Percentiles rank a stretch among this genome's conserved stretches.
These are phyloP conservation scores for Phanerochaete sordida DNA, from an alignment of 768 basidiomycete genomes.

Conservation along the genomic window DNA sequence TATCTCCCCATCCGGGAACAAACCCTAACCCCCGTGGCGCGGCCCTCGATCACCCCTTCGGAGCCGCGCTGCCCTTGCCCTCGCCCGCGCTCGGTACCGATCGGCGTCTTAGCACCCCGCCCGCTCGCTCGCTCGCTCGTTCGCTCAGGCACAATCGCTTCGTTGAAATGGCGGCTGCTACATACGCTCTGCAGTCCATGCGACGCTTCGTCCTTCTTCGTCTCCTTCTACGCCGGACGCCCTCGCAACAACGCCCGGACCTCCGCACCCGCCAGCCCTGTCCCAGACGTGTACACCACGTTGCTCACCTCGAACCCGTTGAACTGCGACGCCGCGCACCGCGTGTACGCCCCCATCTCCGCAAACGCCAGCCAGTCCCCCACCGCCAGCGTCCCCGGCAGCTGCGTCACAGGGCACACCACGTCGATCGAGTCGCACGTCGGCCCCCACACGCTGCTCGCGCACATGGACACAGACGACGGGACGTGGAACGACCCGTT, in stretches of 20 bases:
- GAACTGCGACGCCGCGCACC: conserved; percentile 95
- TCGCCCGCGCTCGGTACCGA: conserved; percentile 2
- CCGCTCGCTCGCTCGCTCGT: too few relatives aligned
- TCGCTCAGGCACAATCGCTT: background rate
- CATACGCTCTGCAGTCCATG: background rate
- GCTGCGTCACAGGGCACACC: conserved; percentile 60
- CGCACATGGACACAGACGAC: conserved; percentile 37
- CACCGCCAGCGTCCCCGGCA: conserved; percentile 71
- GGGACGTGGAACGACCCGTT: conserved; percentile 61
- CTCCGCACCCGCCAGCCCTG: conserved; percentile 43
- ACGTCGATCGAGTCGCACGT: conserved; percentile 98
- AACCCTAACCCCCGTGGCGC: background rate
- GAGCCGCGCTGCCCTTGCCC: background rate
- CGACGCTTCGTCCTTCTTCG: background rate
- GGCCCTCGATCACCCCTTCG: conserved; percentile 4
- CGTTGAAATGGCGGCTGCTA: background rate
- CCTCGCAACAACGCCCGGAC: conserved; percentile 44
- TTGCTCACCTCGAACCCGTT: conserved; percentile 85
- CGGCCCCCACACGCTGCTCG: conserved; percentile 92
- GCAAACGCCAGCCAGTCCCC: conserved; percentile 99
- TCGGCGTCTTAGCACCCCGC: background rate
- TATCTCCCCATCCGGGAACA: background rate
- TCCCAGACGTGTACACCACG: conserved; percentile 75
- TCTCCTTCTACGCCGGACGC: too few relatives aligned
- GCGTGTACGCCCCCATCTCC: conserved; percentile 99